Percentiles rank a stretch among this genome's conserved stretches.
phyloP scores from a whole-genome alignment of 176 grass and related monocot species.

The Cenchrus fungigraminus region DNA sequence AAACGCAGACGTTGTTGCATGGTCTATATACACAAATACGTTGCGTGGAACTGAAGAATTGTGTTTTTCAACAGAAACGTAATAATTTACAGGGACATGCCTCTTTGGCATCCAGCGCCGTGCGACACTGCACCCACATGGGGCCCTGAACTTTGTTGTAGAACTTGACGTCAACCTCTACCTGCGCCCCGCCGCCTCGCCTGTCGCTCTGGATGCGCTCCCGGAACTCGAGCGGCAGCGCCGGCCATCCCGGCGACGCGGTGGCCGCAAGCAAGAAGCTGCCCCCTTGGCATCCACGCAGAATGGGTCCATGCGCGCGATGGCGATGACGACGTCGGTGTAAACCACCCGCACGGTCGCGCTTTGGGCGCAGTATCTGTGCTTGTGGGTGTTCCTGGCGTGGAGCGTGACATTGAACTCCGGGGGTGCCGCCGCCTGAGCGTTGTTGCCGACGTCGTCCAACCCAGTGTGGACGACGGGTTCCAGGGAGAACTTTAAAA shows the following conservation, averaged over 20 bases:
- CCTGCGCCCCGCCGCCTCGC: not conserved
- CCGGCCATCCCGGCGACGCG: not conserved
- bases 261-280: not conserved
- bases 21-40: too few relatives aligned
- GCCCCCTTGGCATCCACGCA: not conserved
- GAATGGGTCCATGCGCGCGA: not conserved
- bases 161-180: slow-evolving; percentile 24
- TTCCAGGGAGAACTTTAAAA: not conserved
- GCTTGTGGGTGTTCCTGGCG: slow-evolving; percentile 2
- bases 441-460: not conserved
- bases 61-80: not conserved
- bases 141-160: not conserved
- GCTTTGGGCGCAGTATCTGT: not conserved
- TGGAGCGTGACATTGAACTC: slow-evolving; percentile 21
- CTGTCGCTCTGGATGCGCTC: not conserved
- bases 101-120: not conserved
- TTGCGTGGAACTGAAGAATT: too few relatives aligned
- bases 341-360: not conserved
- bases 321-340: not conserved
- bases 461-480: slow-evolving; percentile 19
- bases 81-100: not conserved
- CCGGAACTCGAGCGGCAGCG: not conserved
- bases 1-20: too few relatives aligned
- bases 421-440: not conserved
- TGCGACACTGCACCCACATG: slow-evolving; percentile 9